Evolutionary conservation across 2,329 filamentous ascomycete species (phyloP).

Genomic region (Aspergillus floridensis): DNA sequence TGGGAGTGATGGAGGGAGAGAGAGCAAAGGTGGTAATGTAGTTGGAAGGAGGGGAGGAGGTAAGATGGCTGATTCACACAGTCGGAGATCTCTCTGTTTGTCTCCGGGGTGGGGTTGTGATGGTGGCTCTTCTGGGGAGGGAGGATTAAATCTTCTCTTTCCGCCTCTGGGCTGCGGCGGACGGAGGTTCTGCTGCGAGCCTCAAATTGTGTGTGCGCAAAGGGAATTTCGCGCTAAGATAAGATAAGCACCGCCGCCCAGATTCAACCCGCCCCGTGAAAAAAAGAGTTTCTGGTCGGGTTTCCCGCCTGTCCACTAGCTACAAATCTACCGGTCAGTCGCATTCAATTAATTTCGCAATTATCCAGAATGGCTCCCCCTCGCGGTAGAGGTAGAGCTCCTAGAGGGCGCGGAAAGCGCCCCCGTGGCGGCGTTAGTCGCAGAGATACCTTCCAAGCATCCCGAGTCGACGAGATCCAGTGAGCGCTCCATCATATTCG

Average conservation of each 20-base stretch:
- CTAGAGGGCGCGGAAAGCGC: constrained; percentile 31
- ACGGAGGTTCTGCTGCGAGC: constrained; percentile 28
- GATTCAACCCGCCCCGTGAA: constrained; percentile 2
- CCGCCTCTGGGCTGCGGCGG: constrained; percentile 23
- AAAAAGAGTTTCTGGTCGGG: constrained; percentile 5
- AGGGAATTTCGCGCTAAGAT: constrained; percentile 50
- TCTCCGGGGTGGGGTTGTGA: constrained; percentile 27
- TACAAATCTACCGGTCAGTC: not conserved
- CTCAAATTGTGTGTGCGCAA: constrained; percentile 42
- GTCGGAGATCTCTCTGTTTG: constrained; percentile 19
- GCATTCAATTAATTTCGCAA: not conserved
- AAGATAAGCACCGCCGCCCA: constrained; percentile 38
- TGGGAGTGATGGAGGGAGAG: constrained; percentile 44
- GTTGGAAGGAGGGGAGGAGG: not conserved
- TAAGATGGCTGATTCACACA: constrained; percentile 3
- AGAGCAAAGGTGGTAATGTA: not conserved
- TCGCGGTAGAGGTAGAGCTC: constrained; percentile 26
- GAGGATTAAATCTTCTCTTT: constrained; percentile 25
- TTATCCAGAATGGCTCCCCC: constrained; percentile 27
- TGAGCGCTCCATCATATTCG: constrained; percentile 22
- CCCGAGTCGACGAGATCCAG: constrained; percentile 40
- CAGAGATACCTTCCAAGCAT: constrained; percentile 35
- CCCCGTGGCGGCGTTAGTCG: constrained; percentile 27
- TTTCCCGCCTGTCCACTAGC: not conserved
- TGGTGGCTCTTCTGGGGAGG: constrained; percentile 26